Conservation (phyloP, 768 basidiomycete species). For the Lactifluus subvellereus region DNA sequence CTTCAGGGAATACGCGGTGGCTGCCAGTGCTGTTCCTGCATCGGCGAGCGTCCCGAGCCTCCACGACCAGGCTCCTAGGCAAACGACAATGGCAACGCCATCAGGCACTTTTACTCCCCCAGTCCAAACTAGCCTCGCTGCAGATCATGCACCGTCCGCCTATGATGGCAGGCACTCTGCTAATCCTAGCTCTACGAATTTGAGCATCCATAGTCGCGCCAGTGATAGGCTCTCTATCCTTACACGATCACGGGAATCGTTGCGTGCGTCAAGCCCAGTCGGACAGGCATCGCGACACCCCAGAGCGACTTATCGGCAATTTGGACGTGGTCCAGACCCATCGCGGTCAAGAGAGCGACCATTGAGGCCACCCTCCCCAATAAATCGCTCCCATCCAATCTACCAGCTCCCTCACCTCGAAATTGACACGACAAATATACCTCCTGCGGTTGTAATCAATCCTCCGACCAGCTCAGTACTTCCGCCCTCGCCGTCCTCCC, state of each 20-base stretch:
- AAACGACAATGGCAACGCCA: not conserved
- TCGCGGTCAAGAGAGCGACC: not conserved
- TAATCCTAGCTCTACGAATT: not conserved
- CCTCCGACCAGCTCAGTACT: not conserved
- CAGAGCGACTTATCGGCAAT: conserved; percentile 6
- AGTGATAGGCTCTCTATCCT: conserved; percentile 8
- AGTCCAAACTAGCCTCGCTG: not conserved
- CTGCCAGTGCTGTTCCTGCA: conserved; percentile 6
- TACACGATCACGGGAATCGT: not conserved
- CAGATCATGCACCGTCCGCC: not conserved
- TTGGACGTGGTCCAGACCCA: conserved; percentile 1
- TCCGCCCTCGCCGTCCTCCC: not conserved
- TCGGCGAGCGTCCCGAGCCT: conserved; percentile 8
- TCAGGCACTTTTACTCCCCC: not conserved
- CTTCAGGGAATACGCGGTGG: not conserved
- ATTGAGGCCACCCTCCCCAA: not conserved
- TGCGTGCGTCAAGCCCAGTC: not conserved
- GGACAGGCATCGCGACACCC: conserved; percentile 1
- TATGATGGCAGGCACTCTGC: not conserved
- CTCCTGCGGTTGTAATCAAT: not conserved
- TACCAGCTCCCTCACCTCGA: not conserved
- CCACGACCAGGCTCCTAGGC: not conserved
- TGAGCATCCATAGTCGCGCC: conserved; percentile 15
- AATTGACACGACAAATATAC: not conserved
- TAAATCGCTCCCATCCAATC: not conserved